Conservation (phyloP, 169 alveolate species). For the Neospora caninum region DNA sequence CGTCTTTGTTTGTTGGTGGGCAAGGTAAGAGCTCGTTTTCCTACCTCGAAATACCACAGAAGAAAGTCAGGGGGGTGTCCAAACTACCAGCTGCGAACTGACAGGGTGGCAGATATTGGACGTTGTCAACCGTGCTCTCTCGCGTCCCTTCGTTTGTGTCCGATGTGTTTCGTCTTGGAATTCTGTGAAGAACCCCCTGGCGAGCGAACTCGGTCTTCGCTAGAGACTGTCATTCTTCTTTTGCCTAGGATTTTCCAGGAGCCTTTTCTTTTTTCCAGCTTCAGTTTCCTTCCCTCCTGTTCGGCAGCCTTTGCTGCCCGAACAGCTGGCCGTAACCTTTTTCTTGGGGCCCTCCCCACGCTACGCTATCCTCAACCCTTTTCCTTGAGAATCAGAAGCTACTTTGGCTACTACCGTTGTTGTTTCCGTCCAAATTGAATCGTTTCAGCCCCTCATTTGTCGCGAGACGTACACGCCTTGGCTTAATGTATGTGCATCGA, state of each 20-base stretch:
- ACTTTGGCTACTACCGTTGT: background rate
- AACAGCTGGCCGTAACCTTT: background rate
- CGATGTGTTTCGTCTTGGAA: background rate
- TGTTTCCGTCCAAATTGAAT: background rate
- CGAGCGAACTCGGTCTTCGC: background rate
- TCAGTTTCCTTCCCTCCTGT: background rate
- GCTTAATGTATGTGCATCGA: too few relatives aligned
- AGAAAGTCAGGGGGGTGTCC: background rate
- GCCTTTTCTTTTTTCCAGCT: background rate
- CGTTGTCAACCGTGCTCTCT: background rate
- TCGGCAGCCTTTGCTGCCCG: background rate
- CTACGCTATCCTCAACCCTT: background rate
- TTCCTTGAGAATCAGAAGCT: background rate
- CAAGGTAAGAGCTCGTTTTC: background rate
- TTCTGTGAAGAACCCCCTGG: background rate
- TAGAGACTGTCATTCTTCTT: background rate
- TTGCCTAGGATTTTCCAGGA: background rate
- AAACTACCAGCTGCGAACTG: background rate
- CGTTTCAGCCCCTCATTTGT: too few relatives aligned
- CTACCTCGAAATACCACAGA: background rate
- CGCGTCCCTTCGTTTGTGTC: too few relatives aligned
- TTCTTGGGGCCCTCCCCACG: background rate
- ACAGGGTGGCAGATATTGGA: background rate
- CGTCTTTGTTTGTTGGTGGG: background rate
- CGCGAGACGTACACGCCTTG: too few relatives aligned